phyloP scores from a whole-genome alignment of 371 early-diverging fungal genomes.

The Capillidium heterosporum region DNA sequence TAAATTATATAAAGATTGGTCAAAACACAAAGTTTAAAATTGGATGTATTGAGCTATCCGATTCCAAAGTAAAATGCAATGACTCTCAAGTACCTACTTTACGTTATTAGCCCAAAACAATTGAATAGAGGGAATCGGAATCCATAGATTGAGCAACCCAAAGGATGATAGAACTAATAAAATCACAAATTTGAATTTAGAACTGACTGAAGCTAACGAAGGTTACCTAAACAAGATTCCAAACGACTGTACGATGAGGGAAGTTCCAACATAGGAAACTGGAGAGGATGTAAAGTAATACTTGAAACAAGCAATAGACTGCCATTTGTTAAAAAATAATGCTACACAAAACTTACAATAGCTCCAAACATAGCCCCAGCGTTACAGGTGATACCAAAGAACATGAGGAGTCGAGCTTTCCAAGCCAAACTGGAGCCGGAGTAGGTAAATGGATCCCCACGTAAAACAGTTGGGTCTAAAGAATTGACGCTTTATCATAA shows the following conservation, averaged over 20 bases:
- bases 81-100: background rate
- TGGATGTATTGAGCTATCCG: too few relatives aligned
- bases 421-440: conserved; percentile 4
- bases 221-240: conserved; percentile 3
- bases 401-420: conserved; percentile 4
- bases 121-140: background rate
- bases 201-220: background rate
- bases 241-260: background rate
- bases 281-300: background rate
- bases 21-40: too few relatives aligned
- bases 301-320: conserved; percentile 3
- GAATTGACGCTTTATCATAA: conserved; percentile 2
- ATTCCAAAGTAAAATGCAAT: too few relatives aligned
- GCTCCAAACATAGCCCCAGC: conserved; percentile 5
- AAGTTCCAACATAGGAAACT: conserved; percentile 1
- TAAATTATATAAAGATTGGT: too few relatives aligned
- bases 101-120: conserved; percentile 3
- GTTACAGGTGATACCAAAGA: conserved; percentile 5
- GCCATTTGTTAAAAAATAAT: background rate
- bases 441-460: conserved; percentile 4
- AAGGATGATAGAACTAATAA: conserved; percentile 3
- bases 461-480: conserved; percentile 1
- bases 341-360: background rate
- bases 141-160: conserved; percentile 6
- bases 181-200: background rate